phyloP scores from a whole-genome alignment of 1,284 basidiomycete species.

The Cryptococcus sp. region DNA sequence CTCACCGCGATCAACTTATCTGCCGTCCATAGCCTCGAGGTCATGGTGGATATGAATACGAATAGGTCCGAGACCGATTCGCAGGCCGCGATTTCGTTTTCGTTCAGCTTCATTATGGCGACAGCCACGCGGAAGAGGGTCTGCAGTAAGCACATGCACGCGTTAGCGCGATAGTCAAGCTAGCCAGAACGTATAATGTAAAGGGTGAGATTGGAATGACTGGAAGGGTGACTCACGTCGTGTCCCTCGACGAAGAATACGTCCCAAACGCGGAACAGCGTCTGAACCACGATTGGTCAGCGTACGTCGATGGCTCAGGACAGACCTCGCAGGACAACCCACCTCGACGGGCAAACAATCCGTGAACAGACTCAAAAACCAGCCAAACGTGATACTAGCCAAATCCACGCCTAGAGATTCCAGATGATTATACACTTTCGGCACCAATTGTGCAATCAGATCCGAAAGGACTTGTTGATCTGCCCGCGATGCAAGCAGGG shows the following conservation, averaged over 20 bases:
- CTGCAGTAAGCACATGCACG: constrained; percentile 12
- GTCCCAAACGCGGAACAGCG: constrained; percentile 89
- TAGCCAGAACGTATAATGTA: background rate
- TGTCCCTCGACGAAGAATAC: constrained; percentile 93
- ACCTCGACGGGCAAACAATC: constrained; percentile 96
- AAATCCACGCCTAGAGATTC: constrained; percentile 81
- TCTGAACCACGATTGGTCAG: constrained; percentile 55
- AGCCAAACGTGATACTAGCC: constrained; percentile 93
- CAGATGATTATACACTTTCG: constrained; percentile 75
- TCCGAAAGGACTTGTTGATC: constrained; percentile 90
- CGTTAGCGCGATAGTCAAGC: background rate
- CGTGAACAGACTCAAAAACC: constrained; percentile 96
- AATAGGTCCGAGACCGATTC: constrained; percentile 84
- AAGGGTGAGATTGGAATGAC: constrained; percentile 11
- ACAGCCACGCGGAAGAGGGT: constrained; percentile 83
- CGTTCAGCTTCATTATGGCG: constrained; percentile 79
- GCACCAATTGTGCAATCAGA: constrained; percentile 75
- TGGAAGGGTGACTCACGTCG: constrained; percentile 60
- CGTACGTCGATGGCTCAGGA: background rate
- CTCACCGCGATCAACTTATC: constrained; percentile 83
- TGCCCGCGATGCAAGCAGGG: constrained; percentile 82
- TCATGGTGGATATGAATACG: constrained; percentile 78
- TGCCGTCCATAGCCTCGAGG: constrained; percentile 86
- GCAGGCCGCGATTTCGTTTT: constrained; percentile 76
- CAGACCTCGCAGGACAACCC: constrained; percentile 32